phyloP scores from a whole-genome alignment of 2,329 filamentous ascomycete species.

The Chrysoporthe puriensis region DNA sequence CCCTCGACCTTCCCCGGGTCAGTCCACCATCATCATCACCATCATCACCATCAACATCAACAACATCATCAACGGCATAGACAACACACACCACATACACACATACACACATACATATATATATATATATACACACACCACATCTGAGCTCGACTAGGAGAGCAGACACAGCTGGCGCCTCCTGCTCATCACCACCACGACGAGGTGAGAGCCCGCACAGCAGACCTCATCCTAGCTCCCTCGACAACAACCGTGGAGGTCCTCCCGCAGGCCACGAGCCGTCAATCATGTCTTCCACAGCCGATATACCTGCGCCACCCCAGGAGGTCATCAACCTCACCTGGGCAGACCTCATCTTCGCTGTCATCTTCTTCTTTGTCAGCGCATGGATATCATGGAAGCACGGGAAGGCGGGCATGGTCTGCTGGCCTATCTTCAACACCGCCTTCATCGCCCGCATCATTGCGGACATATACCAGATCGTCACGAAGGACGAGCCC shows the following conservation, averaged over 20 bases:
- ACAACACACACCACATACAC: too few relatives aligned
- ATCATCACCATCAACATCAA: too few relatives aligned
- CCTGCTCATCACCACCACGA: too few relatives aligned
- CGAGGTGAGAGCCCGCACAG: too few relatives aligned
- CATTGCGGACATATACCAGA: conserved; percentile 34
- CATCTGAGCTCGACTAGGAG: too few relatives aligned
- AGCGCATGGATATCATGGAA: conserved; percentile 34
- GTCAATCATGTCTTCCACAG: background rate
- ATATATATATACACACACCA: too few relatives aligned
- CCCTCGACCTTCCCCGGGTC: background rate
- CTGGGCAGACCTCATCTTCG: conserved; percentile 33
- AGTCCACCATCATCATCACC: too few relatives aligned
- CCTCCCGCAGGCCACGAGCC: background rate
- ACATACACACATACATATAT: too few relatives aligned
- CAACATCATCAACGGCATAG: too few relatives aligned
- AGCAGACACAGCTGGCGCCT: too few relatives aligned
- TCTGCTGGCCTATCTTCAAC: conserved; percentile 38
- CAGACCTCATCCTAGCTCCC: too few relatives aligned
- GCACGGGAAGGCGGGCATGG: conserved; percentile 37
- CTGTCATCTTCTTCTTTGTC: conserved; percentile 29
- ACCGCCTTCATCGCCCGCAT: conserved; percentile 34
- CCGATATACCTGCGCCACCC: background rate
- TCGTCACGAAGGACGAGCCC: conserved; percentile 31
- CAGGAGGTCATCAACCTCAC: conserved; percentile 29
- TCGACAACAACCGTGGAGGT: too few relatives aligned